Percentiles rank a stretch among this genome's conserved stretches.
Conservation (phyloP, 768 basidiomycete genomes). For the Cystofilobasidium ferigula region DNA sequence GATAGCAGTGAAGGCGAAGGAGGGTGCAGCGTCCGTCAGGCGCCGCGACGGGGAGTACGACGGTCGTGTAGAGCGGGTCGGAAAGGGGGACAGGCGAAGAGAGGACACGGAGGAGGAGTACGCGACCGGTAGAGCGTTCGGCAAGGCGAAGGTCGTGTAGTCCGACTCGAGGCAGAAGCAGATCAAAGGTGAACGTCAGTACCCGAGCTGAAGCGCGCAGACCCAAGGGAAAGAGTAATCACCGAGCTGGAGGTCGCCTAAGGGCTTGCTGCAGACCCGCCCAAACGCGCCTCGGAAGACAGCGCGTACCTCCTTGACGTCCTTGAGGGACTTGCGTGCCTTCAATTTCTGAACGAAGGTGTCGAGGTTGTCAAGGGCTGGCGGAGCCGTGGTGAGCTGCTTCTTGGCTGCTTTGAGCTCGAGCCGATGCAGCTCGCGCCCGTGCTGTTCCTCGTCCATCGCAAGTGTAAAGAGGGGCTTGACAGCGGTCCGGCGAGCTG, state of each 20-base stretch:
- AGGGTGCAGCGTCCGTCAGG: not conserved
- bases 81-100: conserved; percentile 1
- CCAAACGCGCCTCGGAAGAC: not conserved
- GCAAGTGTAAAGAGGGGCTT: not conserved
- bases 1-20: conserved; percentile 20
- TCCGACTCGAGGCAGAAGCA: not conserved
- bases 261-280: not conserved
- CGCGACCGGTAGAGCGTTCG: not conserved
- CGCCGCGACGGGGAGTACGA: conserved; percentile 17
- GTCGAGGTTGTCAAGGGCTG: not conserved
- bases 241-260: not conserved
- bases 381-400: not conserved
- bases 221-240: not conserved
- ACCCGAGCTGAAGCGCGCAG: not conserved
- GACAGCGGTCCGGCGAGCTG: not conserved
- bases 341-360: not conserved
- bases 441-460: not conserved
- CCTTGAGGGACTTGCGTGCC: not conserved
- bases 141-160: conserved; percentile 2
- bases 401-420: not conserved
- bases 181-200: not conserved
- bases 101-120: conserved; percentile 14
- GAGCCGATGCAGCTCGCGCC: not conserved
- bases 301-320: not conserved
- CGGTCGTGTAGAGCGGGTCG: conserved; percentile 14